phyloP scores from a whole-genome alignment of 2,329 filamentous ascomycete genomes.

The Ophiocordyceps unilateralis region DNA sequence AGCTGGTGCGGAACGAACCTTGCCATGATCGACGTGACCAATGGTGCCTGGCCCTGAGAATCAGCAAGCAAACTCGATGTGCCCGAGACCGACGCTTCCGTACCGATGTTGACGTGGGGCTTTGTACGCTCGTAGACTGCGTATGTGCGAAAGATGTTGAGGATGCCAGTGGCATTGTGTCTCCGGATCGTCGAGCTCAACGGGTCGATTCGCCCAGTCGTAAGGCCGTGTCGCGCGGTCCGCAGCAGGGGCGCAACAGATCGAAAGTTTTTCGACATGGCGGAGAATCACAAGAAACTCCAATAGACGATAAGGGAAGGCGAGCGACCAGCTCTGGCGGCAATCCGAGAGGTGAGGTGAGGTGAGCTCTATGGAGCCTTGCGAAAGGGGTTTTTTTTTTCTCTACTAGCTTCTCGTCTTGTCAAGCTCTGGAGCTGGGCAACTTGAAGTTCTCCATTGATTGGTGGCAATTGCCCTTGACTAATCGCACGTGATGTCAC shows the following conservation, averaged over 20 bases:
- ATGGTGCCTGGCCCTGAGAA: conserved; percentile 53
- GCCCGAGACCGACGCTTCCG: conserved; percentile 7
- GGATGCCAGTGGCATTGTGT: conserved; percentile 44
- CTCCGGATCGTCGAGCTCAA: conserved; percentile 52
- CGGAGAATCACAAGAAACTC: conserved; percentile 19
- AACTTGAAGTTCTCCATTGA: too few species aligned
- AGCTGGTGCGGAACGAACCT: conserved; percentile 37
- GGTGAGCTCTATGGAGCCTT: background rate
- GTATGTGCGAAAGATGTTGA: conserved; percentile 49
- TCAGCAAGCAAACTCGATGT: background rate
- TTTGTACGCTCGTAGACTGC: conserved; percentile 74
- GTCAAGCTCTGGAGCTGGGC: too few species aligned
- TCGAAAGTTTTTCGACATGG: conserved; percentile 69
- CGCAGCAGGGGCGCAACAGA: conserved; percentile 63
- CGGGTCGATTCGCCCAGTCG: conserved; percentile 54
- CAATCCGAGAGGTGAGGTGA: conserved; percentile 1
- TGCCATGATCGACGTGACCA: conserved; percentile 98
- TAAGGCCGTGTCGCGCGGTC: conserved; percentile 60
- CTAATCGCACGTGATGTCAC: too few species aligned
- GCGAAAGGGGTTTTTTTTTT: background rate
- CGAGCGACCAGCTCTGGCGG: background rate
- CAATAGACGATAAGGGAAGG: conserved; percentile 8
- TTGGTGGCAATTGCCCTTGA: too few species aligned
- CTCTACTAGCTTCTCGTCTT: background rate
- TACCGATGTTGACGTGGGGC: conserved; percentile 97